Evolutionary conservation across 1,284 basidiomycete genomes (phyloP).

Genomic region (Leccinum griseonigrum): DNA sequence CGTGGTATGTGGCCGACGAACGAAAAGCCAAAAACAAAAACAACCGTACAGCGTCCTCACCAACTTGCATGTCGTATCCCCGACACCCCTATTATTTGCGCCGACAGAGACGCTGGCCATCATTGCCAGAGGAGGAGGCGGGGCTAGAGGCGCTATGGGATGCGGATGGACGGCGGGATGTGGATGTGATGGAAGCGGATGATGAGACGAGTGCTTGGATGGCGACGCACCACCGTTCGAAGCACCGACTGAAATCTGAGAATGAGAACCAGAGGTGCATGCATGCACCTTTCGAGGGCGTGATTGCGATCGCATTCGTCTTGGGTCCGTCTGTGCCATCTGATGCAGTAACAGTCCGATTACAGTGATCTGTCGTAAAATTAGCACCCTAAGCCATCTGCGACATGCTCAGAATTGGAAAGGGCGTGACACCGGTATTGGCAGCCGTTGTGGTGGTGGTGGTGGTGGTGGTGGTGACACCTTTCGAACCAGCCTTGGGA

Average conservation of each 20-base stretch:
- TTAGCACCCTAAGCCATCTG: neutral
- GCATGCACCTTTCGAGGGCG: conserved; percentile 2
- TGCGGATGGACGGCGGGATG: conserved; percentile 1
- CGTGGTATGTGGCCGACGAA: neutral
- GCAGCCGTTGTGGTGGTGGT: neutral
- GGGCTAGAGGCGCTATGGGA: conserved; percentile 5
- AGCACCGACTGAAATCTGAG: neutral
- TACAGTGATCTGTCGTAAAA: neutral
- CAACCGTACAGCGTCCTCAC: conserved; percentile 10
- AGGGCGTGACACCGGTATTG: conserved; percentile 12
- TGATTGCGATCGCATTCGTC: neutral
- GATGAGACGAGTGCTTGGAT: neutral
- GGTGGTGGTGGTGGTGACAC: neutral
- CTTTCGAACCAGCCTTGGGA: neutral
- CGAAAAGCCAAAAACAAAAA: too few relatives aligned
- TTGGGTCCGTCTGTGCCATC: conserved; percentile 6
- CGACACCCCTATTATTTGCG: conserved; percentile 22
- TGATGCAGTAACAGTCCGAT: neutral
- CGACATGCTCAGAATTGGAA: conserved; percentile 24
- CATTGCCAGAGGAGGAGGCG: conserved; percentile 4
- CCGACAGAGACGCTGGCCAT: conserved; percentile 5
- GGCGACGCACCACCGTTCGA: conserved; percentile 9
- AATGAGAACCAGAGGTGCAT: neutral
- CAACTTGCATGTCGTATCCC: conserved; percentile 30
- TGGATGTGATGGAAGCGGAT: conserved; percentile 9